phyloP scores from a whole-genome alignment of 768 basidiomycete species.

The Agaricus subrufescens region DNA sequence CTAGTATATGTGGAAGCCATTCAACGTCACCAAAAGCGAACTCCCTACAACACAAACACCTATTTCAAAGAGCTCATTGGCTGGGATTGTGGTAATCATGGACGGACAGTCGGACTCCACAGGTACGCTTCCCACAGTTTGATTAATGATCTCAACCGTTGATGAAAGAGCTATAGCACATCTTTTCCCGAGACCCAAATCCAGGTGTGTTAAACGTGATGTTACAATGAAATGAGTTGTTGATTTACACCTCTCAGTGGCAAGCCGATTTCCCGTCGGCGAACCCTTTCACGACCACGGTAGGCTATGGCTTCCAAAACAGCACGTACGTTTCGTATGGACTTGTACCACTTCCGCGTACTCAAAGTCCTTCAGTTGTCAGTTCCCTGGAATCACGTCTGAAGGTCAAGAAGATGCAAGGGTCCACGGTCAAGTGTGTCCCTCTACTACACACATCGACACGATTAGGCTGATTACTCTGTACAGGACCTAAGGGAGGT shows the following conservation, averaged over 20 bases:
- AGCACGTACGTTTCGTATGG: conserved; percentile 30
- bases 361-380: conserved; percentile 29
- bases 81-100: conserved; percentile 40
- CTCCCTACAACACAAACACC: conserved; percentile 45
- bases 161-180: background rate
- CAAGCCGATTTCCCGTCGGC: conserved; percentile 29
- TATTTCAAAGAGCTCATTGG: conserved; percentile 43
- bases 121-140: conserved; percentile 18
- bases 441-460: background rate
- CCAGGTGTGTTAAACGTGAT: background rate
- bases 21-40: conserved; percentile 50
- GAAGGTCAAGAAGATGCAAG: conserved; percentile 40
- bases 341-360: background rate
- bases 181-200: background rate
- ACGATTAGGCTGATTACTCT: background rate
- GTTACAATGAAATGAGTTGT: background rate
- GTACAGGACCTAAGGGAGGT: conserved; percentile 38
- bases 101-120: conserved; percentile 29
- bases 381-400: conserved; percentile 45
- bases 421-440: conserved; percentile 35
- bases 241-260: conserved; percentile 28
- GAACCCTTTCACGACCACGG: conserved; percentile 38
- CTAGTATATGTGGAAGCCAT: conserved; percentile 48
- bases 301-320: conserved; percentile 39
- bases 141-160: background rate